These are phyloP conservation scores for Cytospora schulzeri DNA, from an alignment of 2,329 filamentous ascomycete genomes.

Conservation along the genomic window DNA sequence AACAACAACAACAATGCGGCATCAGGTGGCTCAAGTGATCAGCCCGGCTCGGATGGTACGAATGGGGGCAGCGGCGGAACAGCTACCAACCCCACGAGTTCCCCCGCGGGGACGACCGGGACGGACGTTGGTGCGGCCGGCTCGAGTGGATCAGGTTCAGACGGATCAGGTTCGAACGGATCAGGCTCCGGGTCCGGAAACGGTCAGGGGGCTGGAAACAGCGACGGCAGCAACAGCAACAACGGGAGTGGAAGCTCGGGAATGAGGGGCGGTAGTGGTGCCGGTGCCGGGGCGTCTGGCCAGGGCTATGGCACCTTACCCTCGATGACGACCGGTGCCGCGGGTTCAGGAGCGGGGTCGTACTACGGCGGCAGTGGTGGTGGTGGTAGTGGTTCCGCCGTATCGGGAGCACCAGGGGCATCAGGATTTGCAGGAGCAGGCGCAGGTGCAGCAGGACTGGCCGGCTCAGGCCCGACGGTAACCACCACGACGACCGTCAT, in stretches of 20 bases:
- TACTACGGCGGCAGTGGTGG: neutral
- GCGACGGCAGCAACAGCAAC: neutral
- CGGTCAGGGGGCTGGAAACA: neutral
- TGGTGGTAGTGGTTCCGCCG: neutral
- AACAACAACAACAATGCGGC: neutral
- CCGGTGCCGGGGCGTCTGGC: neutral
- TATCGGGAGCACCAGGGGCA: neutral
- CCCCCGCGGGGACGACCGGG: neutral
- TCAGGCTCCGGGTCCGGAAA: neutral
- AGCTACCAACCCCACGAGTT: neutral
- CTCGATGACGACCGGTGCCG: neutral
- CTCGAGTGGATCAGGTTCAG: no score
- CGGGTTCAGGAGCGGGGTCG: neutral
- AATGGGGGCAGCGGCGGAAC: neutral
- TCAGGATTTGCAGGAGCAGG: neutral
- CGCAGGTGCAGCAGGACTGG: neutral
- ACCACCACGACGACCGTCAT: neutral
- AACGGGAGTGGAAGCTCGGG: neutral
- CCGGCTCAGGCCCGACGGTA: neutral
- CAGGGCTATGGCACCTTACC: neutral
- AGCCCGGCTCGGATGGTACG: neutral
- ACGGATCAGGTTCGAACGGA: no score
- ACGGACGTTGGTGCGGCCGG: neutral
- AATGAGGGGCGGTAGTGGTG: neutral
- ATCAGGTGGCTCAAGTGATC: neutral